A percentile compares a stretch with the other conserved stretches of the same genome.
Evolutionary conservation across 768 basidiomycete genomes (phyloP).

Genomic region (Pisolithus orientalis): DNA sequence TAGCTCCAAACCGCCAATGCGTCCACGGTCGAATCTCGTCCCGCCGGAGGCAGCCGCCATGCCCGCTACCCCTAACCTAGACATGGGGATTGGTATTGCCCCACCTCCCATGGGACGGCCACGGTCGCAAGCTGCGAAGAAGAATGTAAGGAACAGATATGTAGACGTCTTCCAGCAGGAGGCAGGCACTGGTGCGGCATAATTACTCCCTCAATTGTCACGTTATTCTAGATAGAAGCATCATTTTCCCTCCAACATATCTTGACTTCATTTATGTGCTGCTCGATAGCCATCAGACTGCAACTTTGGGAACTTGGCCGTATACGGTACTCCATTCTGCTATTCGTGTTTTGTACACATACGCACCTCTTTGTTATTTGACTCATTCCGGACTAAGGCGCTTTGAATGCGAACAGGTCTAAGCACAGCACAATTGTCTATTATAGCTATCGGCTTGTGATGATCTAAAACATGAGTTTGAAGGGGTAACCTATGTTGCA

Average conservation of each 20-base stretch:
- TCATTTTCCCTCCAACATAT: background rate
- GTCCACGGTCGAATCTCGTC: conserved; percentile 60
- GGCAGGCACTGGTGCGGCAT: conserved; percentile 16
- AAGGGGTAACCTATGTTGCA: conserved; percentile 64
- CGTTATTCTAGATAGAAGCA: conserved; percentile 13
- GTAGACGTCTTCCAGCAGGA: conserved; percentile 84
- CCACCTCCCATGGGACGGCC: conserved; percentile 39
- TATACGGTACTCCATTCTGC: background rate
- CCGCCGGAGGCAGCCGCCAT: conserved; percentile 38
- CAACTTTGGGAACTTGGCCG: background rate
- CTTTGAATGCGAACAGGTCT: too few species aligned
- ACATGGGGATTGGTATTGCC: background rate
- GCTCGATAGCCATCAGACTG: background rate
- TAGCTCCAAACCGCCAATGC: conserved; percentile 45
- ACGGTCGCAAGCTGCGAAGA: conserved; percentile 58
- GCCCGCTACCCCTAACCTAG: conserved; percentile 25
- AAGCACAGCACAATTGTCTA: too few species aligned
- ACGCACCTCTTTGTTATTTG: background rate
- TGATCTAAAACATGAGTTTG: conserved; percentile 57
- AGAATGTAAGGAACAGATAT: conserved; percentile 75
- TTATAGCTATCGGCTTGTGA: background rate
- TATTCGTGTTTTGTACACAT: background rate
- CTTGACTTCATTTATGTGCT: background rate
- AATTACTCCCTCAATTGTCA: conserved; percentile 12
- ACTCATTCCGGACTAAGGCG: background rate